phyloP scores from a whole-genome alignment of 176 grass and related monocot genomes.

The Triticum timopheevii region DNA sequence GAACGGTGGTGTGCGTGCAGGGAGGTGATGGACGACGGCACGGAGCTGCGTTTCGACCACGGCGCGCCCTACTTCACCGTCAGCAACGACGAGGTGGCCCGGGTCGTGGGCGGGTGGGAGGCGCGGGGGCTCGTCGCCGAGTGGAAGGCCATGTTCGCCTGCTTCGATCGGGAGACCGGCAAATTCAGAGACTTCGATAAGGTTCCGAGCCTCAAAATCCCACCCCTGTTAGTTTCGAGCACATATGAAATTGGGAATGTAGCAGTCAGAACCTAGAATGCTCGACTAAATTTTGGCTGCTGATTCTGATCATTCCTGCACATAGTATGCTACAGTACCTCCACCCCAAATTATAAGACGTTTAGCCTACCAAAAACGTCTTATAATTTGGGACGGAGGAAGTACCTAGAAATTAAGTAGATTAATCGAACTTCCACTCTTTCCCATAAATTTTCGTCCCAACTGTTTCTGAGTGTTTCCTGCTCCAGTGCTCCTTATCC shows the following conservation, averaged over 20 bases:
- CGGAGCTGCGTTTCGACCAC: slow-evolving; percentile 81
- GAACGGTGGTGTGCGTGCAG: slow-evolving; percentile 28
- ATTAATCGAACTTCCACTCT: neutral
- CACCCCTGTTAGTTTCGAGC: neutral
- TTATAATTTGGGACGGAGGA: too few species aligned
- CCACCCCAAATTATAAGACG: too few species aligned
- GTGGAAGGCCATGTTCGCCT: slow-evolving; percentile 69
- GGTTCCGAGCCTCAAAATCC: slow-evolving; percentile 16
- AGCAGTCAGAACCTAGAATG: neutral
- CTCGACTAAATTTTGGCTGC: neutral
- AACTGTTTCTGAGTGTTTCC: neutral
- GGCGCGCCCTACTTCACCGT: slow-evolving; percentile 86
- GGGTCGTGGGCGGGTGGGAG: slow-evolving; percentile 66
- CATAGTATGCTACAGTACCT: neutral
- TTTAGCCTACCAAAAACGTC: too few species aligned
- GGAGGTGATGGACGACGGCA: slow-evolving; percentile 68
- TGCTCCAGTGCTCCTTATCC: neutral
- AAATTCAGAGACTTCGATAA: slow-evolving; percentile 69
- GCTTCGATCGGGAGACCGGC: slow-evolving; percentile 50
- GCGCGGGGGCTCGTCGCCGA: slow-evolving; percentile 65
- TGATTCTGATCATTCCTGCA: neutral
- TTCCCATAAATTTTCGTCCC: neutral
- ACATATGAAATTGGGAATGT: neutral
- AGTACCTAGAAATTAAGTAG: neutral
- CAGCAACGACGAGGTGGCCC: slow-evolving; percentile 59